Conservation (phyloP, 768 basidiomycete species). For the Rhizopogon rudus region DNA sequence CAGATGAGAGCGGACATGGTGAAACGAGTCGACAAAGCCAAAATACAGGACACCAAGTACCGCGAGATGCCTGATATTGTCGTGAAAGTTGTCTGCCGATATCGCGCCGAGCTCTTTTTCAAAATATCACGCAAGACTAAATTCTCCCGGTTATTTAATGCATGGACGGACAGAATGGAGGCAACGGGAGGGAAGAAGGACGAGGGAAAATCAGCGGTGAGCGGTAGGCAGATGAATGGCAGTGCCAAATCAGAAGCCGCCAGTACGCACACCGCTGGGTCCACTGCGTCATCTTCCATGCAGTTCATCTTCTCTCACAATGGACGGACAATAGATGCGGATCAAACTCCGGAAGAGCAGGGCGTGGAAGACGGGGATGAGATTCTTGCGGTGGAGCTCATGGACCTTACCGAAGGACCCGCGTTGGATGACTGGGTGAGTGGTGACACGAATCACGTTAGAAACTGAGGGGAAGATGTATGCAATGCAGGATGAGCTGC, state of each 20-base stretch:
- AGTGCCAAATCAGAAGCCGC: slow-evolving; percentile 47
- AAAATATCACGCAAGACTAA: slow-evolving; percentile 91
- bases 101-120: slow-evolving; percentile 89
- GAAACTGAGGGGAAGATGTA: slow-evolving; percentile 1
- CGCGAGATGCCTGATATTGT: slow-evolving; percentile 88
- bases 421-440: slow-evolving; percentile 60
- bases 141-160: slow-evolving; percentile 74
- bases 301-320: slow-evolving; percentile 86
- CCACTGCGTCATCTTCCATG: slow-evolving; percentile 41
- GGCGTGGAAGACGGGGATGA: slow-evolving; percentile 88
- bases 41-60: slow-evolving; percentile 74
- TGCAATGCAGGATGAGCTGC: slow-evolving; percentile 52
- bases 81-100: slow-evolving; percentile 83
- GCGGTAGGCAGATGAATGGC: slow-evolving; percentile 38
- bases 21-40: slow-evolving; percentile 74
- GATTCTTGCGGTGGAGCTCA: slow-evolving; percentile 83
- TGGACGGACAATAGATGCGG: slow-evolving; percentile 72
- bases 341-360: slow-evolving; percentile 81
- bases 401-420: slow-evolving; percentile 79
- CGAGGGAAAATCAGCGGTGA: slow-evolving; percentile 25
- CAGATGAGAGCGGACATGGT: slow-evolving; percentile 83
- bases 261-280: slow-evolving; percentile 37
- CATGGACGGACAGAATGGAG: slow-evolving; percentile 91
- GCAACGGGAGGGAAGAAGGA: slow-evolving; percentile 43
- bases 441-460: slow-evolving; percentile 2